Conservation (phyloP, 2,329 filamentous ascomycete species). For the Erysiphe pisi region DNA sequence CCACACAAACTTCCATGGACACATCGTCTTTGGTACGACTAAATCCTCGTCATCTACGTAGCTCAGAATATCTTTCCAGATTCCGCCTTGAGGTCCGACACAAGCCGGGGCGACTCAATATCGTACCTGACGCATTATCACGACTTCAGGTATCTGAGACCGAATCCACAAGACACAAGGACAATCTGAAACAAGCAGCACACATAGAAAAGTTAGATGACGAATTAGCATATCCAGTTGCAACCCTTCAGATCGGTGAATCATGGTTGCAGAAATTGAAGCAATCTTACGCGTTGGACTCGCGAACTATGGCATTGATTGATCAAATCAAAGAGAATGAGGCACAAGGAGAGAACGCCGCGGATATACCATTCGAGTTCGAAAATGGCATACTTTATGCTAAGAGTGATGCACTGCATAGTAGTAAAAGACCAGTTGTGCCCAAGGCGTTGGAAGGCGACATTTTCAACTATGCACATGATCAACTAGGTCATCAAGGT, state of each 20-base stretch:
- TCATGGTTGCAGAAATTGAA: not conserved
- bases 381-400: not conserved
- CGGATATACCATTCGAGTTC: not conserved
- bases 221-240: not conserved
- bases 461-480: not conserved
- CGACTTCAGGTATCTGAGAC: not conserved
- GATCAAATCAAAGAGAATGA: not conserved
- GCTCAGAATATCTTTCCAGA: slow-evolving; percentile 10
- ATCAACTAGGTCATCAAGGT: not conserved
- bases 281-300: not conserved
- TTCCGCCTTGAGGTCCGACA: not conserved
- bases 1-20: not conserved
- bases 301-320: not conserved
- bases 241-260: not conserved
- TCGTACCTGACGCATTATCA: not conserved
- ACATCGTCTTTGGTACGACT: not conserved
- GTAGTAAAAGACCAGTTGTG: not conserved
- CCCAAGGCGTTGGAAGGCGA: not conserved
- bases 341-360: not conserved
- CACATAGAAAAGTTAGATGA: not conserved
- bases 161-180: not conserved
- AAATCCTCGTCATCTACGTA: not conserved
- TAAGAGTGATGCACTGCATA: not conserved
- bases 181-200: not conserved
- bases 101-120: not conserved